Base-by-base conservation (phyloP, 2,329 filamentous ascomycete species). In the Ilyonectria mors-panacis region DNA sequence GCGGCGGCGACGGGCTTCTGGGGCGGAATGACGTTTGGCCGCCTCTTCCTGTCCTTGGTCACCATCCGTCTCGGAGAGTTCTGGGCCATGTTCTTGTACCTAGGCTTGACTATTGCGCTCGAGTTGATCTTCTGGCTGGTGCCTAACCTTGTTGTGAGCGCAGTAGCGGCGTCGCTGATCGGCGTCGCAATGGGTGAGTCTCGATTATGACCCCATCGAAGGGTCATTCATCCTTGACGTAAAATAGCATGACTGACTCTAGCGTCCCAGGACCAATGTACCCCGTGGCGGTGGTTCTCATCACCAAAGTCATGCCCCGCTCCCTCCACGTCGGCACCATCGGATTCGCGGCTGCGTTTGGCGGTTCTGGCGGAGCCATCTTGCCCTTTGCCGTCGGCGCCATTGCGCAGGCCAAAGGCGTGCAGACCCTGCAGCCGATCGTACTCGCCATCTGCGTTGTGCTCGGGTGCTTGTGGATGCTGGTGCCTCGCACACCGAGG, bases 81-180 rank as follows among this genome's bases (percentile, higher is more conserved):
- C 76, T 73, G 86, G 19, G 86, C 90, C 17, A 85, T 91, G 30
- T 75, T 83, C 21, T 50, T 78, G 30, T 96, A 95, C 79, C 86
- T 95, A 4, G 80, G 87, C 8, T 75, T 90, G 17, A 86, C 88
- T 2, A 89, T 94, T 76, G 88, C 77, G 0, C 84, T 93, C 7
- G 87, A 94, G 73, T 85, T 95, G 1, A 80, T 95, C 53, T 93
- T 95, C 82, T 96, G 93, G 93, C 89, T 95, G 2, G 91, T 95
- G 0, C 93, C 93, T 0, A 87, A 91, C 58, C 94, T 95, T 77
- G 88, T 92, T 73, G 91, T 93, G 10, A 93, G 91, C 0, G 91
- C 92, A 0, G 85, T 95, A 1, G 89, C 92, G 5, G 90, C 94
- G 13, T 84, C 89, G 0, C 78, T 95, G 0, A 87, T 94, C 67